These are phyloP conservation scores for Fraxinus cuspidata DNA, from an alignment of 257 asterid species.

Conservation along the genomic window DNA sequence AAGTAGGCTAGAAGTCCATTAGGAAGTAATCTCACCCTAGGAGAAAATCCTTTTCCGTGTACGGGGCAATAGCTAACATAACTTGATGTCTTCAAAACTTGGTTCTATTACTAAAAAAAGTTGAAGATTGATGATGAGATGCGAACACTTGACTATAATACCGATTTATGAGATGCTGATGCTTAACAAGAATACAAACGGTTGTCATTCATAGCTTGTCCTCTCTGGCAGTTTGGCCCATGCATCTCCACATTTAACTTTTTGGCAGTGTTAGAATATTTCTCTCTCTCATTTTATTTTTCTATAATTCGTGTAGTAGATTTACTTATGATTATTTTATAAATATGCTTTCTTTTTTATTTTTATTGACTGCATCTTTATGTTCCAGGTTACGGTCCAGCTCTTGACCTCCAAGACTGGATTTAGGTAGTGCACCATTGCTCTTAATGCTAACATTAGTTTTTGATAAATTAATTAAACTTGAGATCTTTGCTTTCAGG, in stretches of 20 bases:
- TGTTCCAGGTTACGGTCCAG: conserved; percentile 83
- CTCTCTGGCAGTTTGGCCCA: neutral
- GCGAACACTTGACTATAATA: conserved; percentile 21
- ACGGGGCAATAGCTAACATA: neutral
- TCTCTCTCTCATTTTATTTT: conserved; percentile 33
- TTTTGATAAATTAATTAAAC: conserved; percentile 28
- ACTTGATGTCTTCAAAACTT: neutral
- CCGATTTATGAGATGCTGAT: neutral
- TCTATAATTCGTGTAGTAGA: neutral
- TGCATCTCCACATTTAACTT: neutral
- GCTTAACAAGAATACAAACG: neutral
- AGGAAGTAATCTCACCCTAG: neutral
- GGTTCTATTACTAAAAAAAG: neutral
- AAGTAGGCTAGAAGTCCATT: conserved; percentile 33
- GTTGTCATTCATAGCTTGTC: conserved; percentile 18
- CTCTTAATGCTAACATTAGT: conserved; percentile 25
- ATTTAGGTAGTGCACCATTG: conserved; percentile 66
- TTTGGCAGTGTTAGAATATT: neutral
- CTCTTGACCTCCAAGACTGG: conserved; percentile 98
- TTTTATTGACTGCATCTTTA: conserved; percentile 30
- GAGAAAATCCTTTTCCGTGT: neutral
- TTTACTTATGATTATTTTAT: conserved; percentile 6
- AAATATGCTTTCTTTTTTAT: conserved; percentile 11
- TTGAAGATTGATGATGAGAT: neutral
- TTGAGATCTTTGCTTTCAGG: conserved; percentile 43